A percentile compares a stretch with the other conserved stretches of the same genome.
These are phyloP conservation scores for Penicillium roqueforti DNA, from an alignment of 495 filamentous ascomycete genomes.

Conservation along the genomic window DNA sequence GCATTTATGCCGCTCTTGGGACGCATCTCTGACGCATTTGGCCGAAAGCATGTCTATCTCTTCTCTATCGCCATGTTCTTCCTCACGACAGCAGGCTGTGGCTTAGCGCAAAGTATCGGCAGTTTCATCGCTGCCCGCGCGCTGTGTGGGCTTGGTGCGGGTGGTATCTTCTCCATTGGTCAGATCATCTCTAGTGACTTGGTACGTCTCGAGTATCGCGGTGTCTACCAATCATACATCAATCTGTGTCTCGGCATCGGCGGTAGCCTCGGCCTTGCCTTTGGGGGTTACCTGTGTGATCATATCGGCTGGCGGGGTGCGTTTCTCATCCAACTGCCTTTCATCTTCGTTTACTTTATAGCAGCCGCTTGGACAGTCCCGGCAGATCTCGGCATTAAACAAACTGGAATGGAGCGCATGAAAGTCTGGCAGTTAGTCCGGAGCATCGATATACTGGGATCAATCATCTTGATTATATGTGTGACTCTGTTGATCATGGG, in stretches of 20 bases:
- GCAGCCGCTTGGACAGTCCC: slow-evolving; percentile 57
- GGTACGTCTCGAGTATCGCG: slow-evolving; percentile 70
- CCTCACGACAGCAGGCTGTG: slow-evolving; percentile 67
- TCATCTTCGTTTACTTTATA: slow-evolving; percentile 56
- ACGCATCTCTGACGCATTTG: slow-evolving; percentile 66
- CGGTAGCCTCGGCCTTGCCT: slow-evolving; percentile 62
- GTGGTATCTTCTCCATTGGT: slow-evolving; percentile 67
- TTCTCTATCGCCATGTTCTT: slow-evolving; percentile 60
- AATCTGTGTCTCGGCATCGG: slow-evolving; percentile 64
- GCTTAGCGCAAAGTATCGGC: slow-evolving; percentile 62
- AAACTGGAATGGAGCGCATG: slow-evolving; percentile 41
- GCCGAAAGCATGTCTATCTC: slow-evolving; percentile 66
- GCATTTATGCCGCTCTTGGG: slow-evolving; percentile 71
- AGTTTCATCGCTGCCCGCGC: slow-evolving; percentile 71
- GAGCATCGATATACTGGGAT: slow-evolving; percentile 65
- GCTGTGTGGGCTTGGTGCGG: slow-evolving; percentile 69
- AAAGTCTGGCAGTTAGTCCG: slow-evolving; percentile 55
- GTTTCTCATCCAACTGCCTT: slow-evolving; percentile 63
- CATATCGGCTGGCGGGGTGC: slow-evolving; percentile 71
- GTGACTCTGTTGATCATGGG: slow-evolving; percentile 69
- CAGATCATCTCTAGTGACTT: slow-evolving; percentile 71
- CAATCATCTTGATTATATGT: slow-evolving; percentile 56
- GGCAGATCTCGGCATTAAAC: slow-evolving; percentile 51
- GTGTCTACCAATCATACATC: slow-evolving; percentile 71
- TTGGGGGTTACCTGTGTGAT: slow-evolving; percentile 73